Percentiles rank a stretch among this genome's conserved stretches.
These are phyloP conservation scores for Aureobasidium subglaciale DNA, from an alignment of 2,329 filamentous ascomycete genomes.

Conservation along the genomic window DNA sequence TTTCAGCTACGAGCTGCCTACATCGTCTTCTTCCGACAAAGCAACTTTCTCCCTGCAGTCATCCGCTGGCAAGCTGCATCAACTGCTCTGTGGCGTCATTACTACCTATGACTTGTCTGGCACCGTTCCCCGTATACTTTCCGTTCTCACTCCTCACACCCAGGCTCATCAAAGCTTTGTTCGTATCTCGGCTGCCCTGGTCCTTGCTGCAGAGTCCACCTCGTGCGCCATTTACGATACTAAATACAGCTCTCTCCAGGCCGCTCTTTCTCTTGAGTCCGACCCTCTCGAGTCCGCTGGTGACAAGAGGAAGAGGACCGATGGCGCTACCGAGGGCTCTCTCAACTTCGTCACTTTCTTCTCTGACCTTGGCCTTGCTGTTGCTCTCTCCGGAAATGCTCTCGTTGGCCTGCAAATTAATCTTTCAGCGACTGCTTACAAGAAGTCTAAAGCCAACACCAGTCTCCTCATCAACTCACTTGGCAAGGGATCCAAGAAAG, in stretches of 20 bases:
- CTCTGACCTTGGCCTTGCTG: slow-evolving; percentile 57
- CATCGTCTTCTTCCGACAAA: not conserved
- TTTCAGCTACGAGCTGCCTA: slow-evolving; percentile 21
- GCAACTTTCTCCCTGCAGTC: slow-evolving; percentile 38
- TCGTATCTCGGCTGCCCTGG: slow-evolving; percentile 58
- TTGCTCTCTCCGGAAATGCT: slow-evolving; percentile 57
- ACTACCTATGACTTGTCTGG: slow-evolving; percentile 58
- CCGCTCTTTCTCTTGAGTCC: slow-evolving; percentile 31
- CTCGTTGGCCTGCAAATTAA: slow-evolving; percentile 58
- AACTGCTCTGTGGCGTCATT: slow-evolving; percentile 49
- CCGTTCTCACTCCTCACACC: slow-evolving; percentile 34
- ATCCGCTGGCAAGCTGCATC: slow-evolving; percentile 56
- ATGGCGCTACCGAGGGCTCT: not conserved
- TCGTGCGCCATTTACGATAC: slow-evolving; percentile 61
- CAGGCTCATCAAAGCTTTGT: slow-evolving; percentile 55
- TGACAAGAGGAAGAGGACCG: slow-evolving; percentile 17
- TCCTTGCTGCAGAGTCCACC: slow-evolving; percentile 54
- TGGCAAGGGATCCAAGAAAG: slow-evolving; percentile 51
- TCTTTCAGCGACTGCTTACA: slow-evolving; percentile 26
- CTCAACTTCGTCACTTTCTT: slow-evolving; percentile 44
- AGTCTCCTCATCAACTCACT: slow-evolving; percentile 68
- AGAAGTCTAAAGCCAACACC: slow-evolving; percentile 31
- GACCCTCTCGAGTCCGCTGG: slow-evolving; percentile 14
- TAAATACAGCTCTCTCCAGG: slow-evolving; percentile 51
- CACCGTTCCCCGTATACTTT: slow-evolving; percentile 54